Percentiles rank a stretch among this genome's conserved stretches.
phyloP scores from a whole-genome alignment of 805 yeast genomes.

The Saturnispora zaruensis region DNA sequence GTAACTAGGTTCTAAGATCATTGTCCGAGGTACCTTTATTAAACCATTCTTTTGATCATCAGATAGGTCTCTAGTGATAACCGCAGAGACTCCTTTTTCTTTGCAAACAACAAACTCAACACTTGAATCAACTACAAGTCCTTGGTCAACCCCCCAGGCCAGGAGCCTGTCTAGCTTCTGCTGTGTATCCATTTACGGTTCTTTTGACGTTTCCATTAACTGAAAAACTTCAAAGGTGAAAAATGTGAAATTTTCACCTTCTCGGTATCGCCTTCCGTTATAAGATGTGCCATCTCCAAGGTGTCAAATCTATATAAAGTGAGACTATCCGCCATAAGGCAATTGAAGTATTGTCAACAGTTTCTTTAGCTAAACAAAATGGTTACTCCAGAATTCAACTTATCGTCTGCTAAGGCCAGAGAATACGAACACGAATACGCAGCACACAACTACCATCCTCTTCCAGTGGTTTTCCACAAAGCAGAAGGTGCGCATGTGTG shows the following conservation, averaged over 20 bases:
- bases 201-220: not conserved
- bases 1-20: slow-evolving; percentile 31
- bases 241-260: not conserved
- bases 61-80: slow-evolving; percentile 15
- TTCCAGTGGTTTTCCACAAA: slow-evolving; percentile 85
- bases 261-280: slow-evolving; percentile 8
- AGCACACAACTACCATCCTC: slow-evolving; percentile 95
- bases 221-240: not conserved
- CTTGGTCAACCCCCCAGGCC: slow-evolving; percentile 29
- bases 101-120: slow-evolving; percentile 27
- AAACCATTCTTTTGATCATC: slow-evolving; percentile 15
- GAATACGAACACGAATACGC: slow-evolving; percentile 71
- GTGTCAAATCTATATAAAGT: not conserved
- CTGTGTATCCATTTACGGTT: not conserved
- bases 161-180: slow-evolving; percentile 5
- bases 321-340: not conserved
- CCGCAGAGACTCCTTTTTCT: slow-evolving; percentile 31
- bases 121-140: slow-evolving; percentile 29
- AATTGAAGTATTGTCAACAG: not conserved
- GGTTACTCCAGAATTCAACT: slow-evolving; percentile 31
- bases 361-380: not conserved
- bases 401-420: slow-evolving; percentile 58
- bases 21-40: slow-evolving; percentile 31
- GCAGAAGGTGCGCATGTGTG: slow-evolving; percentile 91
- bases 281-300: not conserved